Conservation (phyloP, 805 yeast species). For the Lachancea cidri region DNA sequence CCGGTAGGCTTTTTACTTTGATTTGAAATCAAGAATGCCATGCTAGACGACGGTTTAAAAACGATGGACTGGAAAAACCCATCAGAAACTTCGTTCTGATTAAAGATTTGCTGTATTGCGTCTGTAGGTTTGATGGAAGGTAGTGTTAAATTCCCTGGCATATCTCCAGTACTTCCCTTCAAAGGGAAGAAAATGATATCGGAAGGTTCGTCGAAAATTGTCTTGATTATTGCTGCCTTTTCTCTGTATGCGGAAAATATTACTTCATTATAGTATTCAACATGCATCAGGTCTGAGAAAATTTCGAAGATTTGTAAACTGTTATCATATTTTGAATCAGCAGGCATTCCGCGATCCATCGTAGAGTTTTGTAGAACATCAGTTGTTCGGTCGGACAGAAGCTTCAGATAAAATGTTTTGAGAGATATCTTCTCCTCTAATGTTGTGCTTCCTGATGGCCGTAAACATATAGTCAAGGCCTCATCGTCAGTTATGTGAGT, state of each 20-base stretch:
- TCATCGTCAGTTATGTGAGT: neutral
- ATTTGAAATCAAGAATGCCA: conserved; percentile 24
- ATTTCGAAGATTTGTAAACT: conserved; percentile 33
- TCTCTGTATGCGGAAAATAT: conserved; percentile 29
- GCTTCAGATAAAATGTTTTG: conserved; percentile 42
- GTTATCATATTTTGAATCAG: conserved; percentile 27
- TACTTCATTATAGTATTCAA: conserved; percentile 68
- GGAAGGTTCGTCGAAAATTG: conserved; percentile 12
- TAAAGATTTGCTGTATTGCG: conserved; percentile 25
- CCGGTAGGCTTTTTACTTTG: conserved; percentile 18
- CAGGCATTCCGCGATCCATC: conserved; percentile 22
- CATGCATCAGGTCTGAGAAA: conserved; percentile 33
- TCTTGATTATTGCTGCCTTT: conserved; percentile 22
- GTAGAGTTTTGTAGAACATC: conserved; percentile 64
- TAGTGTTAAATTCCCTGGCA: neutral
- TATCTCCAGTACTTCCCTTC: conserved; percentile 25
- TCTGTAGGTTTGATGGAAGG: conserved; percentile 15
- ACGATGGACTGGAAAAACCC: conserved; percentile 22
- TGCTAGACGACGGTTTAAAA: conserved; percentile 15
- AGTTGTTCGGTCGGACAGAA: conserved; percentile 62
- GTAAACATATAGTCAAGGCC: neutral
- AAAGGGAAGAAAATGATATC: conserved; percentile 24
- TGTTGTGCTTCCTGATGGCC: neutral
- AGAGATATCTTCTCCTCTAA: conserved; percentile 19
- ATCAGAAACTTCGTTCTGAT: conserved; percentile 27